Percentiles rank a stretch among this genome's conserved stretches.
These are phyloP conservation scores for Cardiospermum halicacabum DNA, from an alignment of 345 rosid species.

Conservation along the genomic window DNA sequence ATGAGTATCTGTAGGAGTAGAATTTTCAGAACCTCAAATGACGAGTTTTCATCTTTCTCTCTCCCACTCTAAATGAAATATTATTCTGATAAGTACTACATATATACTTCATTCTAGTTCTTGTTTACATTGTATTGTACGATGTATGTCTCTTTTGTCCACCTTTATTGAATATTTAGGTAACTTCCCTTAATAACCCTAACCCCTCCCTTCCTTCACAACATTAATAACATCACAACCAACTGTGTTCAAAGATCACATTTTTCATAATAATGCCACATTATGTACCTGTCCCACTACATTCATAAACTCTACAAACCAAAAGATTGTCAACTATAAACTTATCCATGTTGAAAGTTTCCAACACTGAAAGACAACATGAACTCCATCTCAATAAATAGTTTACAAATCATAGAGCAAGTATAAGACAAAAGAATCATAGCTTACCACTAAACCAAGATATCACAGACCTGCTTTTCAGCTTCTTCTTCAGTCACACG, in stretches of 20 bases:
- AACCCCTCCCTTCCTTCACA: neutral
- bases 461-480: constrained; percentile 64
- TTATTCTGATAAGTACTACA: neutral
- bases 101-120: neutral
- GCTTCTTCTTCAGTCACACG: constrained; percentile 70
- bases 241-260: neutral
- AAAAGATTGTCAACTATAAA: neutral
- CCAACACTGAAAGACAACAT: neutral
- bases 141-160: neutral
- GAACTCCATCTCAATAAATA: neutral
- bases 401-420: neutral
- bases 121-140: neutral
- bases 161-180: neutral
- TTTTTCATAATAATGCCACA: neutral
- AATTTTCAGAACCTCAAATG: neutral
- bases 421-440: neutral
- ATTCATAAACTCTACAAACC: neutral
- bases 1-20: neutral
- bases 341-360: constrained; percentile 4
- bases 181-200: neutral
- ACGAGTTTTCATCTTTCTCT: neutral
- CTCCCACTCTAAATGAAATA: neutral
- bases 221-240: neutral
- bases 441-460: neutral
- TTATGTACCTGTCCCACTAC: neutral